A percentile compares a stretch with the other conserved stretches of the same genome.
Conservation (phyloP, 352 stramenopile genomes). For the Albugo candida region DNA sequence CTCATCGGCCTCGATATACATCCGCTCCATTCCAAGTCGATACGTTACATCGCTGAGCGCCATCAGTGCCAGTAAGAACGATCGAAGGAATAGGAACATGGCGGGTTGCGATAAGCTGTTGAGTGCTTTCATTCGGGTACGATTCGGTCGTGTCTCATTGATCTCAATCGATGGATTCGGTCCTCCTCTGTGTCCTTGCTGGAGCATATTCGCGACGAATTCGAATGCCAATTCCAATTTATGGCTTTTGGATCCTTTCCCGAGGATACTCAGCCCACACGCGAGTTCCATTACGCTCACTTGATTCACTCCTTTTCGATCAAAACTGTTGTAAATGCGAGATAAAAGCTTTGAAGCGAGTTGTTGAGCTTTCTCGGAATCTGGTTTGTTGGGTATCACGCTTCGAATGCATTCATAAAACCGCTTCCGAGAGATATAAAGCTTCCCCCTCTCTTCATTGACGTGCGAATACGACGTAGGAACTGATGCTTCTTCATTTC, state of each 20-base stretch:
- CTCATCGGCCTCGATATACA: conserved; percentile 71
- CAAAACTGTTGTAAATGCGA: conserved; percentile 70
- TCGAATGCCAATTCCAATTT: conserved; percentile 75
- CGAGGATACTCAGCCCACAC: conserved; percentile 69
- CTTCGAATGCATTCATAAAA: conserved; percentile 79
- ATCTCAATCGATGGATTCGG: conserved; percentile 9
- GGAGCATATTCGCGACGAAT: conserved; percentile 70
- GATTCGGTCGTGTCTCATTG: no score
- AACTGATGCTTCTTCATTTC: no score
- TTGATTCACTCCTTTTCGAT: conserved; percentile 57
- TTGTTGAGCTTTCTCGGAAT: conserved; percentile 70
- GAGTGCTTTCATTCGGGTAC: conserved; percentile 11
- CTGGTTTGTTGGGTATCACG: conserved; percentile 30
- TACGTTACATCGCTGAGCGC: conserved; percentile 70
- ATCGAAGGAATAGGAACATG: conserved; percentile 71
- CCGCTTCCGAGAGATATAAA: conserved; percentile 52
- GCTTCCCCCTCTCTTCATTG: conserved; percentile 67
- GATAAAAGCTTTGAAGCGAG: conserved; percentile 69
- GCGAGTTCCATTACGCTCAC: conserved; percentile 73
- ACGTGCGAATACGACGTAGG: conserved; percentile 59
- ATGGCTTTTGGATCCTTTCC: conserved; percentile 69
- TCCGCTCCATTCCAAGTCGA: conserved; percentile 62
- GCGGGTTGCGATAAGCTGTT: conserved; percentile 60
- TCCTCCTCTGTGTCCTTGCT: conserved; percentile 35
- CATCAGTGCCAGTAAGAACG: conserved; percentile 71